Evolutionary conservation across 257 asterid genomes (phyloP), one percentile per base, ranked within the genome.

Genomic region (Linderniella brevidens): DNA sequence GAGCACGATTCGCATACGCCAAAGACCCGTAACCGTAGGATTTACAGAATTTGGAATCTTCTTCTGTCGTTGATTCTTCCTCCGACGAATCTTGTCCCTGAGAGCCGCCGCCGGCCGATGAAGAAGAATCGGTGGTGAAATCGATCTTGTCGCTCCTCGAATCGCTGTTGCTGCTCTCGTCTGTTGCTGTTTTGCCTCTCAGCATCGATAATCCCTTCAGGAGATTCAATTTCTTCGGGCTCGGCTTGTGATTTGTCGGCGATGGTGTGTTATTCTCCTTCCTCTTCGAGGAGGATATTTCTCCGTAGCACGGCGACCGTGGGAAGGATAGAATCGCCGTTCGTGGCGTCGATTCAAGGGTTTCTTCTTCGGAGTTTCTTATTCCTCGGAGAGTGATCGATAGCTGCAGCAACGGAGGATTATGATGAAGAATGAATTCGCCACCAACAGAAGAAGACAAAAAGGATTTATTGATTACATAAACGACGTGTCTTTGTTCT

Each of bases 11-110:
- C 36, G 74, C 88, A 56, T 53, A 58, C 8, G 72, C 82, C 61
- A 85, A 63, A 35, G 88, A 62, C 32, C 76, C 92, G 52, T 85
- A 85, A 56, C 69, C 57, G 37, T 76, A 61, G 0, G 95, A 75
- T 57, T 71, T 85, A 58, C 58, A 40, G 3, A 41, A 42, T 19
- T 52, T 5, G 15, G 64, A 52, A 50, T 58, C 73, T 54, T 63
- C 64, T 5, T 12, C 58, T 37, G 13, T 39, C 43, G 15, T 3
- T 25, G 32, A 25, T 25, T 35, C 74, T 40, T 77, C 81, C 39
- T 62, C 69, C 0, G 61, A 61, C 0, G 61, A 61, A 20, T 61
- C 79, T 17, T 44, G 68, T 46, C 42, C 80, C 12, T 68, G 78
- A 0, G 59, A 48, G 15, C 52, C 78, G 45, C 63, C 84, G 4